phyloP scores from a whole-genome alignment of 768 basidiomycete species.

The Mycena rebaudengoi region DNA sequence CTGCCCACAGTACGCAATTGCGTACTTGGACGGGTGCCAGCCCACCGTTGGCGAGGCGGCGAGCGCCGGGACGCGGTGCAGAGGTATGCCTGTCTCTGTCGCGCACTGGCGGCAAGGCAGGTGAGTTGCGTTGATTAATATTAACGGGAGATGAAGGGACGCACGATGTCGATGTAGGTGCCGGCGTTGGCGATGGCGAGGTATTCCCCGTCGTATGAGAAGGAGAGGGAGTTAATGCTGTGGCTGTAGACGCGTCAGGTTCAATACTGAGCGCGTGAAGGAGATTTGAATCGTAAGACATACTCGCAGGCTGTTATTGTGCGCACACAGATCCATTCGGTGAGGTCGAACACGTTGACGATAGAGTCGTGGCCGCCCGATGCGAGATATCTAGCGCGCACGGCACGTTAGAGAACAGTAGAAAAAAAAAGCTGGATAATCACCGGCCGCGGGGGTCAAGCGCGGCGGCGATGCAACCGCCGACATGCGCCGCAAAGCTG shows the following conservation, averaged over 20 bases:
- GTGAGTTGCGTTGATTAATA: not conserved
- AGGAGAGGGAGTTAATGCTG: conserved; percentile 76
- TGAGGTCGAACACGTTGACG: conserved; percentile 80
- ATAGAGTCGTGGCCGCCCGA: conserved; percentile 86
- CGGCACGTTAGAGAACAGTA: conserved; percentile 12
- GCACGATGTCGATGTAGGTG: conserved; percentile 79
- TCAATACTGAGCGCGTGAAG: not conserved
- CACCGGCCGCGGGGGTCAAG: conserved; percentile 85
- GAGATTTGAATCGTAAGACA: conserved; percentile 36
- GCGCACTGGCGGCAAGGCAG: conserved; percentile 64
- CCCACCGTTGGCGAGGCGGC: conserved; percentile 78
- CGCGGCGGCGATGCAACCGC: conserved; percentile 80
- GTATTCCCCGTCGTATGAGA: conserved; percentile 87
- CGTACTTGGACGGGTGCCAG: conserved; percentile 85
- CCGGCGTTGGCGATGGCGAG: conserved; percentile 79
- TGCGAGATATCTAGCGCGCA: conserved; percentile 61
- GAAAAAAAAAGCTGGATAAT: not conserved
- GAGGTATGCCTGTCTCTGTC: conserved; percentile 75
- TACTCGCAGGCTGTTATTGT: conserved; percentile 86
- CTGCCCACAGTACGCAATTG: conserved; percentile 86
- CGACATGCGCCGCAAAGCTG: conserved; percentile 78
- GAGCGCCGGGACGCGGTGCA: conserved; percentile 80
- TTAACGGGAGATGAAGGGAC: conserved; percentile 35
- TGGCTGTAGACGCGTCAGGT: conserved; percentile 55
- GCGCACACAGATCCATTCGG: conserved; percentile 82